A percentile compares a stretch with the other conserved stretches of the same genome.
These are phyloP conservation scores for Hygrophorus pudorinus DNA, from an alignment of 768 basidiomycete genomes.

Conservation along the genomic window DNA sequence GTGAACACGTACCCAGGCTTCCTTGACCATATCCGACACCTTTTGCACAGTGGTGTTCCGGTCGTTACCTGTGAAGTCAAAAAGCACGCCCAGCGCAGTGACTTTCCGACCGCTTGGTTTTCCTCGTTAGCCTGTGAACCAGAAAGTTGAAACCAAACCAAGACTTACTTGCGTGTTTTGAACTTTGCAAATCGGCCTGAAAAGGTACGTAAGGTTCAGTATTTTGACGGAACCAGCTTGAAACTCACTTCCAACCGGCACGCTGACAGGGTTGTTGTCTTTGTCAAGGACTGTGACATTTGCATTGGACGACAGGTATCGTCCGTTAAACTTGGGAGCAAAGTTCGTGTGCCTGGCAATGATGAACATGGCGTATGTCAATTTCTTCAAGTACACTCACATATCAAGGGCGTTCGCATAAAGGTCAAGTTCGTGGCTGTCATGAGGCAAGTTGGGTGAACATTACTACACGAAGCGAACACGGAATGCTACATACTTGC, in stretches of 20 bases:
- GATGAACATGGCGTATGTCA: background rate
- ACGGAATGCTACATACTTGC: slow-evolving; percentile 45
- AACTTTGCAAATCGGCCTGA: slow-evolving; percentile 61
- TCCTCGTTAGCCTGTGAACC: slow-evolving; percentile 1
- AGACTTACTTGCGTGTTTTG: slow-evolving; percentile 54
- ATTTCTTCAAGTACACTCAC: slow-evolving; percentile 21
- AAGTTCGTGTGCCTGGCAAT: slow-evolving; percentile 50
- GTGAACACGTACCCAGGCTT: slow-evolving; percentile 50
- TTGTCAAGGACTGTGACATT: slow-evolving; percentile 63
- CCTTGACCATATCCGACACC: slow-evolving; percentile 68
- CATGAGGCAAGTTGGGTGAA: background rate
- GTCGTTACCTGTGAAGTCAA: slow-evolving; percentile 64
- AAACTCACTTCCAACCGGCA: slow-evolving; percentile 27
- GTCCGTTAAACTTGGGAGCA: slow-evolving; percentile 51
- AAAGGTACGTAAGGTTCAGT: slow-evolving; percentile 6
- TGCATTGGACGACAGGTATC: slow-evolving; percentile 77
- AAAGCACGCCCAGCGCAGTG: slow-evolving; percentile 75
- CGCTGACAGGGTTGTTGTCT: slow-evolving; percentile 24
- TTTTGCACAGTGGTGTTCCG: slow-evolving; percentile 65
- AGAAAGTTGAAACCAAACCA: background rate
- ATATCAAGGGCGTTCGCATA: slow-evolving; percentile 61
- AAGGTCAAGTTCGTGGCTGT: slow-evolving; percentile 74
- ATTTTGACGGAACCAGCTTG: background rate
- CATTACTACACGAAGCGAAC: background rate
- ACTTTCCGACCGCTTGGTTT: slow-evolving; percentile 48